These are phyloP conservation scores for Secale cereale DNA, from an alignment of 176 grass and related monocot species.

Conservation along the genomic window DNA sequence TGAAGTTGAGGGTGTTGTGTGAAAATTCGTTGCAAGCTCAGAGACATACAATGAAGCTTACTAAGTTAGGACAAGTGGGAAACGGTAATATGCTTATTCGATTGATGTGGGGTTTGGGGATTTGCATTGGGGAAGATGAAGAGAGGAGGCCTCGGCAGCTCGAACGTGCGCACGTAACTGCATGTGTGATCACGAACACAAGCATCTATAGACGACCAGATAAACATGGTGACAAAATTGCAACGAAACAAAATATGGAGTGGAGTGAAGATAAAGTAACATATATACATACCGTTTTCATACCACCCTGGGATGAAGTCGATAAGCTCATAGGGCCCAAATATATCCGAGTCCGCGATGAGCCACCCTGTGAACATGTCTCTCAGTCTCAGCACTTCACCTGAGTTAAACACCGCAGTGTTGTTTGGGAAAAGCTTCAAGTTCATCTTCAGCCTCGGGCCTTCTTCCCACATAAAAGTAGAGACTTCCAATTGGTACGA, in stretches of 20 bases:
- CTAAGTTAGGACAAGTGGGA: background rate
- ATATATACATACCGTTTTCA: slow-evolving; percentile 38
- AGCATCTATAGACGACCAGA: background rate
- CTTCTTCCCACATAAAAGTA: slow-evolving; percentile 62
- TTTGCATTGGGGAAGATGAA: background rate
- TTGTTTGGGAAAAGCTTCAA: slow-evolving; percentile 59
- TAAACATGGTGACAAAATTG: background rate
- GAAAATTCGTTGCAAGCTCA: background rate
- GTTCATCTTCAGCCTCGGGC: slow-evolving; percentile 59
- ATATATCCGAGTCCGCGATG: slow-evolving; percentile 59
- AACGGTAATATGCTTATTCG: background rate
- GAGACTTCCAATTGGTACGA: slow-evolving; percentile 46
- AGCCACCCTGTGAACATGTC: slow-evolving; percentile 64
- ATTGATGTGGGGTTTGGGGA: background rate
- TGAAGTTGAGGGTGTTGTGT: background rate
- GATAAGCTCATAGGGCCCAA: slow-evolving; percentile 80
- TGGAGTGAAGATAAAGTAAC: background rate
- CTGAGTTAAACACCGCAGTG: slow-evolving; percentile 17
- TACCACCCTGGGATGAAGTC: slow-evolving; percentile 52
- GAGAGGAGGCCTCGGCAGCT: background rate
- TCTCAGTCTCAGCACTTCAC: slow-evolving; percentile 48
- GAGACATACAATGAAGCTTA: background rate
- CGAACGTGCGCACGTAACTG: background rate
- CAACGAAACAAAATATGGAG: background rate
- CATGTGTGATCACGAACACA: background rate